Evolutionary conservation across 805 yeast species (phyloP), one percentile per base, ranked within the genome.

Genomic region (Metschnikowia vanudenii): DNA sequence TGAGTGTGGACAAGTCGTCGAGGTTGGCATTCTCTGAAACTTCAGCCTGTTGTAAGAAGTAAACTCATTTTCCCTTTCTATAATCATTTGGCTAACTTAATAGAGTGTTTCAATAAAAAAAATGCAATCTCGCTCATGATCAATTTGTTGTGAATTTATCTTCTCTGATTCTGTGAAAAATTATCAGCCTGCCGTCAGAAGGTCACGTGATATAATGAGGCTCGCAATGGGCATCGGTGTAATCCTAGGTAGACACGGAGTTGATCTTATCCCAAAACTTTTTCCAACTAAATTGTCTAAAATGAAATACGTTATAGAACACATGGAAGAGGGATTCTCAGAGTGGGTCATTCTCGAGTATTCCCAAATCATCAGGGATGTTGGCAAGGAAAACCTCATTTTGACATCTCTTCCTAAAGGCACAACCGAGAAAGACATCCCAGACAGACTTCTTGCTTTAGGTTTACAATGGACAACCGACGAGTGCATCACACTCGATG

Each of bases 251-350:
- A 17, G 22, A 8, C 13, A 13, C 3, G 17, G 17, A 35, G 29
- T 26, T 22, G 26, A 37, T 16, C 22, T 7, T 11, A 16, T 16
- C 9, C 20, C 8, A n/a, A 20, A 37, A 11, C 9, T 4, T 17
- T 2, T 1, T 10, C 10, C 3, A 26, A 26, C 32, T 10, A 10
- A 18, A 33, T 26, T 26, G 10, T 26, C 24, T 33, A 39, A 19
- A 37, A 88, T 88, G 96, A 89, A 88, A 67, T 92, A 90, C 74
- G 81, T 94, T 43, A 90, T 92, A 43, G 99, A 92, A 67, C 99
- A 92, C 63, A 92, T 92, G 97, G 99, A 92, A 67, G 86, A 82
- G 50, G 98, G 96, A 1, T 89, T 92, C 76, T 88, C 96, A 53
- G 94, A 87, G 54, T 92, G 99, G 99, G 98, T 92, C 36, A 77